phyloP scores from a whole-genome alignment of 352 stramenopile species.

The Phytophthora idaei region DNA sequence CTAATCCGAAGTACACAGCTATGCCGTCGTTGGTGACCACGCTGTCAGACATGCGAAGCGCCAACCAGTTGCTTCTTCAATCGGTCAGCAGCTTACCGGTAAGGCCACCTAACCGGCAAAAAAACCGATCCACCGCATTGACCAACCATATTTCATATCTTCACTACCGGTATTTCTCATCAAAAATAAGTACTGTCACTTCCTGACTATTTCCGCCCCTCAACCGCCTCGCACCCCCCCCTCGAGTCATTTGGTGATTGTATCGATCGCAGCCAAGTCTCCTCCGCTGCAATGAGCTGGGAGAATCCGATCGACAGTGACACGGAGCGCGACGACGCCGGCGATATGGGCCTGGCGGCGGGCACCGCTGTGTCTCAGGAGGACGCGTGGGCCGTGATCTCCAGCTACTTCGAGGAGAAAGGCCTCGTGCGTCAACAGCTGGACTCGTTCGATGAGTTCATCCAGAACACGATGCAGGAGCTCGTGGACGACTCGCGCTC shows the following conservation, averaged over 20 bases:
- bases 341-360: slow-evolving; percentile 53
- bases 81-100: no score
- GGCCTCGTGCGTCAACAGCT: slow-evolving; percentile 99
- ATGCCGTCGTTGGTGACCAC: slow-evolving; percentile 5
- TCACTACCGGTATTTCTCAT: background rate
- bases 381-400: slow-evolving; percentile 99
- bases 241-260: slow-evolving; percentile 34
- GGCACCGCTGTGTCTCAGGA: slow-evolving; percentile 96
- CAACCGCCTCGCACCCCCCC: slow-evolving; percentile 7
- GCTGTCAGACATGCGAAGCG: slow-evolving; percentile 9
- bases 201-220: background rate
- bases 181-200: background rate
- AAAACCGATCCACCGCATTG: background rate
- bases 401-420: slow-evolving; percentile 99
- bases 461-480: slow-evolving; percentile 99
- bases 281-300: slow-evolving; percentile 56
- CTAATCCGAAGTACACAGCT: background rate
- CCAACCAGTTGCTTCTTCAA: no score
- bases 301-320: slow-evolving; percentile 72
- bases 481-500: slow-evolving; percentile 97
- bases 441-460: slow-evolving; percentile 99
- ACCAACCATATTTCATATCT: background rate
- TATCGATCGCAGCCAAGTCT: slow-evolving; percentile 20
- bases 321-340: slow-evolving; percentile 48
- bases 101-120: background rate